Conservation (phyloP, 2,329 filamentous ascomycete species). For the Epichloe sylvatica region DNA sequence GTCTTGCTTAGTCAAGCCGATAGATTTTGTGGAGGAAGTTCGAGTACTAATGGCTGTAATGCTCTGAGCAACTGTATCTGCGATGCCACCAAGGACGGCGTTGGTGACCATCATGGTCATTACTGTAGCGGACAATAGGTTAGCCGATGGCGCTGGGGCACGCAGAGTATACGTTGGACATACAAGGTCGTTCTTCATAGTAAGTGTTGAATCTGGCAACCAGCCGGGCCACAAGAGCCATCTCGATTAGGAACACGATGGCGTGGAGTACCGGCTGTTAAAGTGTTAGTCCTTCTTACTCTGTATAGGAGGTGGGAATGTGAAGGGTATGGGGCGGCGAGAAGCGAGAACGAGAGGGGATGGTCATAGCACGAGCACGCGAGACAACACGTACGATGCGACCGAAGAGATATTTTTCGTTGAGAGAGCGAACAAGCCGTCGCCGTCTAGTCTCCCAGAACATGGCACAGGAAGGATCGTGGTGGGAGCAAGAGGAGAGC, state of each 20-base stretch:
- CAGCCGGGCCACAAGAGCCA: constrained; percentile 71
- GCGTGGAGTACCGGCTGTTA: constrained; percentile 72
- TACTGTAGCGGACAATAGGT: constrained; percentile 36
- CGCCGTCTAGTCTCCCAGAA: constrained; percentile 44
- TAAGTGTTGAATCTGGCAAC: constrained; percentile 83
- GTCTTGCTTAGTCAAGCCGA: constrained; percentile 48
- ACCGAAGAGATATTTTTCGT: constrained; percentile 54
- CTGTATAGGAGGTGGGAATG: neutral
- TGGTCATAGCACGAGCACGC: neutral
- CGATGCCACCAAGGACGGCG: constrained; percentile 84
- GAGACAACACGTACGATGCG: constrained; percentile 45
- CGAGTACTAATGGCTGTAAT: constrained; percentile 70
- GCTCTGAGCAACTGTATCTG: constrained; percentile 89
- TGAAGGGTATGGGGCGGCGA: neutral
- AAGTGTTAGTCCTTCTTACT: neutral
- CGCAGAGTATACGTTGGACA: constrained; percentile 13
- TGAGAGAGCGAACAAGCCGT: constrained; percentile 50
- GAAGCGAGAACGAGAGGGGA: neutral
- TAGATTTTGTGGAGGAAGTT: constrained; percentile 44
- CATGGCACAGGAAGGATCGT: constrained; percentile 25
- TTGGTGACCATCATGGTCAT: constrained; percentile 99
- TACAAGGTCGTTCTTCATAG: constrained; percentile 80
- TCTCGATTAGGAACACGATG: constrained; percentile 74
- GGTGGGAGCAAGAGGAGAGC: neutral
- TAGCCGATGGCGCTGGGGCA: neutral